These are phyloP conservation scores for Lomentospora prolificans DNA, from an alignment of 2,329 filamentous ascomycete species.

Conservation along the genomic window DNA sequence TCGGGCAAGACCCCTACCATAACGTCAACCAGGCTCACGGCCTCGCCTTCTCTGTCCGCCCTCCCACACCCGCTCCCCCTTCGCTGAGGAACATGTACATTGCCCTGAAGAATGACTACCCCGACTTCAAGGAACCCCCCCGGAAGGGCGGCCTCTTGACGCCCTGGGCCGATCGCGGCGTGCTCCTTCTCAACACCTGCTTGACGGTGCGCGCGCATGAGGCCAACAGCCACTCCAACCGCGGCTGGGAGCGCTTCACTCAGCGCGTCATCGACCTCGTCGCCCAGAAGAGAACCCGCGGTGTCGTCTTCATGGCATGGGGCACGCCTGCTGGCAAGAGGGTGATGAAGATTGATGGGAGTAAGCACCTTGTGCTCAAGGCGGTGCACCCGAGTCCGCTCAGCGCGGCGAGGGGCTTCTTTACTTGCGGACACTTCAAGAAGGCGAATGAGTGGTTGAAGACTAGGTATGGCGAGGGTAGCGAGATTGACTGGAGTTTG, in stretches of 20 bases:
- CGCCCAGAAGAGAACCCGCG: conserved; percentile 61
- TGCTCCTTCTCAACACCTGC: conserved; percentile 89
- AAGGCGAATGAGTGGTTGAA: conserved; percentile 79
- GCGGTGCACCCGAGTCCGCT: conserved; percentile 90
- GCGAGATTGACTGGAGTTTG: conserved; percentile 76
- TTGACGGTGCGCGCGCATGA: conserved; percentile 86
- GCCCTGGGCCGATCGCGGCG: conserved; percentile 88
- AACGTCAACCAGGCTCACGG: conserved; percentile 93
- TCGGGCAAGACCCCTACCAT: conserved; percentile 97
- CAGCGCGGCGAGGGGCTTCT: conserved; percentile 74
- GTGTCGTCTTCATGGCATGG: conserved; percentile 95
- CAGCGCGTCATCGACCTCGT: conserved; percentile 86
- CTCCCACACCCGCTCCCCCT: conserved; percentile 78
- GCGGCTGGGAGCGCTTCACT: conserved; percentile 89
- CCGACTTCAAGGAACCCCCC: conserved; percentile 63
- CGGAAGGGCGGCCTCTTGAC: conserved; percentile 75
- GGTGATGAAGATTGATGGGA: conserved; percentile 61
- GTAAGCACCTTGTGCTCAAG: conserved; percentile 72
- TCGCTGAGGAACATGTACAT: conserved; percentile 92
- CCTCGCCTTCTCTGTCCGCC: conserved; percentile 87
- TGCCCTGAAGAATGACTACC: conserved; percentile 80
- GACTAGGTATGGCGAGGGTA: conserved; percentile 66
- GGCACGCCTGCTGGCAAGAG: conserved; percentile 74
- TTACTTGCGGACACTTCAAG: conserved; percentile 72
- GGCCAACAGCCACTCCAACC: conserved; percentile 73